These are phyloP conservation scores for Neofusicoccum sp. DNA, from an alignment of 2,329 filamentous ascomycete species.

Conservation along the genomic window DNA sequence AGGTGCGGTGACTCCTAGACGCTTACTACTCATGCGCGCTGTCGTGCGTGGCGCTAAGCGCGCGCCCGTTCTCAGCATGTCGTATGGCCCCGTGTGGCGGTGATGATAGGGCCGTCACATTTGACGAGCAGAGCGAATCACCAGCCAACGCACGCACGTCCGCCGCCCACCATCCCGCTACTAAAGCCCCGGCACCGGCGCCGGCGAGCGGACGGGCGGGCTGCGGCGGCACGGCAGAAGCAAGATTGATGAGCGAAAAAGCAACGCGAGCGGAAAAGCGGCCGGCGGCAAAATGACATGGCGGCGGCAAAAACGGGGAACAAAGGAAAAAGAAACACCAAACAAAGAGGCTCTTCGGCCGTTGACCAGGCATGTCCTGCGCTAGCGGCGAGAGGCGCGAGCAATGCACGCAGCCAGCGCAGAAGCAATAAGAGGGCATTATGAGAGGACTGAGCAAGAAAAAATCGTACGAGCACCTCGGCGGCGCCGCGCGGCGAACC, in stretches of 20 bases:
- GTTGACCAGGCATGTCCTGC: not conserved
- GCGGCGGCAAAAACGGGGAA: not conserved
- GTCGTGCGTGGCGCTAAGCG: conserved; percentile 6
- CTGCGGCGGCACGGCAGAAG: not conserved
- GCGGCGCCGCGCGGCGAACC: not conserved
- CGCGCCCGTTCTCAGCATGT: not conserved
- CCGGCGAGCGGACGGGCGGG: not conserved
- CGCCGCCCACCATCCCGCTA: no score
- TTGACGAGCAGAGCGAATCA: not conserved
- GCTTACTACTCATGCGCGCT: not conserved
- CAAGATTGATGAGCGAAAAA: not conserved
- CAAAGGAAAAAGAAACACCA: not conserved
- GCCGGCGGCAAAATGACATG: not conserved
- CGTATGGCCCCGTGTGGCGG: not conserved
- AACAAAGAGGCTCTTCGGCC: conserved; percentile 6
- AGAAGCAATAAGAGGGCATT: not conserved
- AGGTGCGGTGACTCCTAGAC: not conserved
- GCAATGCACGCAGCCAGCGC: not conserved
- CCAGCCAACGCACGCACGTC: not conserved
- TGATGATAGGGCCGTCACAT: not conserved
- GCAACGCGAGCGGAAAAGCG: not conserved
- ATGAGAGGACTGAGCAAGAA: not conserved
- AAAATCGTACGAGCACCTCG: not conserved
- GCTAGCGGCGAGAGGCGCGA: not conserved
- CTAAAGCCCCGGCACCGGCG: not conserved